Conservation (phyloP, 164 flowering plant genomes). For the Akebia trifoliata region DNA sequence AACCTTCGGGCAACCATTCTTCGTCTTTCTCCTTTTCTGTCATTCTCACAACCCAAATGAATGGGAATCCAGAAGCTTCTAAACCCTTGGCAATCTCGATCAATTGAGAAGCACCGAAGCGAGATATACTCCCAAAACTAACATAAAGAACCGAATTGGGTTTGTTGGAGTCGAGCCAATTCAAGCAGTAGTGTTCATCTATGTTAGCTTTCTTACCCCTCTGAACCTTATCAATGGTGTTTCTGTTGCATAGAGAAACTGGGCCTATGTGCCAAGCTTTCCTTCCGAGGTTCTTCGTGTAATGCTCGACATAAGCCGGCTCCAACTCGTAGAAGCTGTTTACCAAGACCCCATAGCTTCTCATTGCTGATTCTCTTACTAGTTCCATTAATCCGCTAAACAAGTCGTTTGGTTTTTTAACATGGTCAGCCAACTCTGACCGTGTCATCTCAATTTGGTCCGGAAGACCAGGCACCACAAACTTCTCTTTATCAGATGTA, state of each 20-base stretch:
- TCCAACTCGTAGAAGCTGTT: slow-evolving; percentile 43
- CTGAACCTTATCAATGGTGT: slow-evolving; percentile 6
- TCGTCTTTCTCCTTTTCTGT: not conserved
- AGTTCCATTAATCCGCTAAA: not conserved
- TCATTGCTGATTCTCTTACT: slow-evolving; percentile 17
- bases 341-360: slow-evolving; percentile 33
- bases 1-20: slow-evolving; percentile 21
- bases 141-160: slow-evolving; percentile 17
- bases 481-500: slow-evolving; percentile 35
- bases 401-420: not conserved
- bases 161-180: slow-evolving; percentile 21
- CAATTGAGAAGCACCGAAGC: slow-evolving; percentile 8
- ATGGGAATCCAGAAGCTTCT: slow-evolving; percentile 9
- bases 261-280: slow-evolving; percentile 49
- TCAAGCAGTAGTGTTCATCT: slow-evolving; percentile 10
- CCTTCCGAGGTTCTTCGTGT: not conserved
- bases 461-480: slow-evolving; percentile 44
- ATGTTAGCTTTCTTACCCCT: slow-evolving; percentile 18
- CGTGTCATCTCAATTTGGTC: slow-evolving; percentile 23
- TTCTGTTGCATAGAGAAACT: slow-evolving; percentile 29
- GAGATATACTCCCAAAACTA: slow-evolving; percentile 12
- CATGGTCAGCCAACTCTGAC: slow-evolving; percentile 5
- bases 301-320: slow-evolving; percentile 7
- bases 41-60: slow-evolving; percentile 21
- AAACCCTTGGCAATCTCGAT: slow-evolving; percentile 16